Percentiles rank a stretch among this genome's conserved stretches.
Evolutionary conservation across 2,329 filamentous ascomycete species (phyloP).

Genomic region (Fulvia fulva): DNA sequence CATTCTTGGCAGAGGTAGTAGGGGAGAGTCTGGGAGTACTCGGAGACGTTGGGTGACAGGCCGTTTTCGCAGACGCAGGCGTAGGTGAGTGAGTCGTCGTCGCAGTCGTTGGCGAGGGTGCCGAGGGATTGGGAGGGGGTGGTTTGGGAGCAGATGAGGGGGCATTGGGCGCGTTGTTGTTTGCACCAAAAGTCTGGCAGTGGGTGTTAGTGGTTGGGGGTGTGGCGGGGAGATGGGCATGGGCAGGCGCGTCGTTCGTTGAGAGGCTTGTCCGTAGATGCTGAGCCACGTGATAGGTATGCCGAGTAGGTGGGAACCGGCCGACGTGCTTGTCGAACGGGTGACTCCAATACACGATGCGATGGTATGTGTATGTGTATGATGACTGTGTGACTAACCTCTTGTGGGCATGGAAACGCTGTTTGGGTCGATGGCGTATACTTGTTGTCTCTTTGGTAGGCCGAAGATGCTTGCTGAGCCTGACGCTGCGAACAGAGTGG

Average conservation of each 20-base stretch:
- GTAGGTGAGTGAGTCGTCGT: conserved; percentile 63
- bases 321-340: not conserved
- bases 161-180: conserved; percentile 61
- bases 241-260: no score
- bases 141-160: conserved; percentile 66
- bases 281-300: no score
- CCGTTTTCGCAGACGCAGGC: conserved; percentile 67
- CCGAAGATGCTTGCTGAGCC: conserved; percentile 50
- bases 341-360: not conserved
- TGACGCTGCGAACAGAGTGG: conserved; percentile 47
- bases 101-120: conserved; percentile 60
- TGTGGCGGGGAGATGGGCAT: not conserved
- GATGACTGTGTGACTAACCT: conserved; percentile 8
- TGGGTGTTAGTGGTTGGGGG: conserved; percentile 14
- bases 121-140: conserved; percentile 42
- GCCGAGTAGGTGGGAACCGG: no score
- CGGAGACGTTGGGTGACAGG: conserved; percentile 64
- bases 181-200: conserved; percentile 56
- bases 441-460: conserved; percentile 57
- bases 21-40: conserved; percentile 75
- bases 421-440: conserved; percentile 60
- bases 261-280: no score
- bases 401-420: conserved; percentile 48
- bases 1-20: conserved; percentile 72
- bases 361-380: not conserved